Evolutionary conservation across 192 early-diverging fungal genomes (phyloP).

Genomic region (Phlyctochytrium bullatum): DNA sequence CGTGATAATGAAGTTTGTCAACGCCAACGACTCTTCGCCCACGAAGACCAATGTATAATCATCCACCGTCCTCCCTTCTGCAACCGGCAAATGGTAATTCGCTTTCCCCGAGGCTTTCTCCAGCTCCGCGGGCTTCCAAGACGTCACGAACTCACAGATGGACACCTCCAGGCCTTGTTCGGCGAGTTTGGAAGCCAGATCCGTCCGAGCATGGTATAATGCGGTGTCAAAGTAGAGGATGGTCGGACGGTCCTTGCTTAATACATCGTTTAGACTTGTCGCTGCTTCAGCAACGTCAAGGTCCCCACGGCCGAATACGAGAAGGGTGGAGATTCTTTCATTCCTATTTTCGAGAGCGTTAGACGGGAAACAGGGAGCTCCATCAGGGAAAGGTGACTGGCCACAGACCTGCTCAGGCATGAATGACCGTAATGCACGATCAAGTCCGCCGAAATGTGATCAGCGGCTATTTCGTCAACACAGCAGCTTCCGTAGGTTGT

Average conservation of each 20-base stretch:
- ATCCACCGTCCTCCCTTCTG: constrained; percentile 37
- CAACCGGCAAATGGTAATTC: constrained; percentile 1
- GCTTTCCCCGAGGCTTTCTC: too few relatives aligned
- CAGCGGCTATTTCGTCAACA: constrained; percentile 94
- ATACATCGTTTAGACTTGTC: background rate
- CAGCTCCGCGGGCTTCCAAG: too few relatives aligned
- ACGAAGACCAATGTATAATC: constrained; percentile 80
- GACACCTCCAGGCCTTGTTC: too few relatives aligned
- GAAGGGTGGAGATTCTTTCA: background rate
- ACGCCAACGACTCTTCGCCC: constrained; percentile 74
- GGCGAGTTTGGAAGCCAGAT: background rate
- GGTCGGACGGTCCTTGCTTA: background rate
- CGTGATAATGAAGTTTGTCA: constrained; percentile 87
- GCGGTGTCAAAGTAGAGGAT: background rate
- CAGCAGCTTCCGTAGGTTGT: constrained; percentile 98
- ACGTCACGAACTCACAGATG: too few relatives aligned
- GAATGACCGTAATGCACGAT: constrained; percentile 95
- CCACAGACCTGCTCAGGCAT: constrained; percentile 78
- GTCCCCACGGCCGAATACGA: background rate
- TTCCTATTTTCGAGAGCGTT: too few relatives aligned
- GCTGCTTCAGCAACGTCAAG: background rate
- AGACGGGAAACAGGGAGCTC: too few relatives aligned
- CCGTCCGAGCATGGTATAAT: background rate
- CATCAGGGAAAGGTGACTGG: too few relatives aligned
- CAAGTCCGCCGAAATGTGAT: constrained; percentile 82